Evolutionary conservation across 2,329 filamentous ascomycete species (phyloP), one percentile per base, ranked within the genome.

Genomic region (Diaporthe citrichinensis): DNA sequence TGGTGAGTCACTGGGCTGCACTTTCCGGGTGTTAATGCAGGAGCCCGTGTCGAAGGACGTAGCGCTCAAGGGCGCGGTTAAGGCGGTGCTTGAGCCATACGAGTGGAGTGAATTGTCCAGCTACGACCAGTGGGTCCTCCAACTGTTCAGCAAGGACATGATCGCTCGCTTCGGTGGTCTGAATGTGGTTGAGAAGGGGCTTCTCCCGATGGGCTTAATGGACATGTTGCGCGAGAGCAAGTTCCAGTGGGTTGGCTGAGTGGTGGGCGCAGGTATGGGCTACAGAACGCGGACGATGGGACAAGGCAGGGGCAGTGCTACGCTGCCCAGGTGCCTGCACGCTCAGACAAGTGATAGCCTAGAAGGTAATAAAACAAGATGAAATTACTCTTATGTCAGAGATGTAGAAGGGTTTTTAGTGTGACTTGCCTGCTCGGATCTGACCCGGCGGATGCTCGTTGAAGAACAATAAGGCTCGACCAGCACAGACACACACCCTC

Each of bases 151-250:
- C 0, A 78, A 80, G 23, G 84, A 86, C 73, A 82, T 87, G 80
- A 81, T 81, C 61, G 79, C 82, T 72, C 80, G 79, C 51, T 86
- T 86, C 81, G 85, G 85, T 0, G 84, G 84, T 1, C 73, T 86
- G 72, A 80, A 81, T 41, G 80, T 87, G 67, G 84, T 85, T 5
- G 84, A 86, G 75, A 79, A 81, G 61, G 83, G 84, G 2, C 72
- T 86, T 69, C 76, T 87, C 74, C 85, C 86, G 10, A 83, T 84
- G 78, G 84, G 85, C 5, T 78, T 86, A 78, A 81, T 86, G 62
- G 80, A 80, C 74, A 81, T 85, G 78, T 77, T 86, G 77, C 78
- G 81, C 78, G 81, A 79, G 79, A 84, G 81, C 76, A 81, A 81
- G 75, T 83, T 81, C 59, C 80, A 83, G 76, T 86, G 84, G 84